phyloP scores from a whole-genome alignment of 352 stramenopile genomes.

The Globisporangium paroecandrum region DNA sequence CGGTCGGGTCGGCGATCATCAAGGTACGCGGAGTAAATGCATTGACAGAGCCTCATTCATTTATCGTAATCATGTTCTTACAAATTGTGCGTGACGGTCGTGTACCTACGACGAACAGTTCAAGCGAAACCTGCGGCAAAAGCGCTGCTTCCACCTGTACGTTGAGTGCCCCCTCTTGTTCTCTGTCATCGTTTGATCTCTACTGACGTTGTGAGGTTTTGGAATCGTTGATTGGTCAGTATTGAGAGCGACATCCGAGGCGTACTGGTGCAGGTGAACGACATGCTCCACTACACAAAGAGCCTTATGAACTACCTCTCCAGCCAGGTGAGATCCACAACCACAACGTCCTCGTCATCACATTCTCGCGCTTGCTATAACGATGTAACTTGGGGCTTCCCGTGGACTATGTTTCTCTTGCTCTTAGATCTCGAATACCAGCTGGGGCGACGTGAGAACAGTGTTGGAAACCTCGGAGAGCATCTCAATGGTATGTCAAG shows the following conservation, averaged over 20 bases:
- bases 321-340: slow-evolving; percentile 37
- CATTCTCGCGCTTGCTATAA: background rate
- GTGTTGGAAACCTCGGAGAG: slow-evolving; percentile 25
- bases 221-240: slow-evolving; percentile 17
- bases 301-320: slow-evolving; percentile 64
- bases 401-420: background rate
- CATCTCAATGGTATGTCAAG: slow-evolving; percentile 15
- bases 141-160: slow-evolving; percentile 42
- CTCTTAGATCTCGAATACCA: slow-evolving; percentile 23
- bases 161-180: slow-evolving; percentile 3
- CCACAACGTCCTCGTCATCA: background rate
- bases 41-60: background rate
- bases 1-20: slow-evolving; percentile 48
- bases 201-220: background rate
- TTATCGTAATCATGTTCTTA: background rate
- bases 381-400: background rate
- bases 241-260: slow-evolving; percentile 41
- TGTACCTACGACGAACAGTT: slow-evolving; percentile 31
- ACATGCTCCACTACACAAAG: slow-evolving; percentile 81
- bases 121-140: slow-evolving; percentile 52
- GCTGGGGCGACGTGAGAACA: slow-evolving; percentile 20
- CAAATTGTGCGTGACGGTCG: background rate
- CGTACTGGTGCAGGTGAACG: slow-evolving; percentile 45
- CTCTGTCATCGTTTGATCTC: background rate
- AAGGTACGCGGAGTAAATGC: slow-evolving; percentile 32